These are phyloP conservation scores for Pseudogymnoascus sp. DNA, from an alignment of 2,329 filamentous ascomycete species.

Conservation along the genomic window DNA sequence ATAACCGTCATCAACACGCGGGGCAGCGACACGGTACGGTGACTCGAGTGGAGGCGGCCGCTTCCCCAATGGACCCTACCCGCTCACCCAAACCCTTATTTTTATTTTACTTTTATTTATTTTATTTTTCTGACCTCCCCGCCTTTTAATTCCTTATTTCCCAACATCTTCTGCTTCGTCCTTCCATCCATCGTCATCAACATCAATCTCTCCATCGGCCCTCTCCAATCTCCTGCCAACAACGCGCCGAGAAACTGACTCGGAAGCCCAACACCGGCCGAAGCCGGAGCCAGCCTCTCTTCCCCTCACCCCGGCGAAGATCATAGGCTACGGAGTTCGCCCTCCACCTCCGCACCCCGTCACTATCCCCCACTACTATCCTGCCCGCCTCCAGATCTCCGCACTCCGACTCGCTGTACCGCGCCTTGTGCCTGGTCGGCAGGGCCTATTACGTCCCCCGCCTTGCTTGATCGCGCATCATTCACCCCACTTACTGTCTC, in stretches of 20 bases:
- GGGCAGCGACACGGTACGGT: neutral
- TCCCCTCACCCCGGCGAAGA: neutral
- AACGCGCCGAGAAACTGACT: neutral
- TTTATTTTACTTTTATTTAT: neutral
- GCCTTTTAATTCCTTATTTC: neutral
- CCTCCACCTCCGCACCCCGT: slow-evolving; percentile 18
- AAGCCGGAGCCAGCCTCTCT: neutral
- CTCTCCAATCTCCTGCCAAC: neutral
- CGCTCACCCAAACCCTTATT: neutral
- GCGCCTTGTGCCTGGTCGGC: neutral
- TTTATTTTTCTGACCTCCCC: neutral
- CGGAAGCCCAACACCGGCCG: neutral
- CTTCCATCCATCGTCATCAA: neutral
- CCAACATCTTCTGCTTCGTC: neutral
- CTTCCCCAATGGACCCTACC: neutral
- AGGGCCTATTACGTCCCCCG: neutral
- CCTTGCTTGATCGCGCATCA: neutral
- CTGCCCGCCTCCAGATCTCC: slow-evolving; percentile 3
- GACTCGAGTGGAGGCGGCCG: neutral
- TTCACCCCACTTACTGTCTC: neutral
- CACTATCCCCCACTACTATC: slow-evolving; percentile 25
- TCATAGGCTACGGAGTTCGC: slow-evolving; percentile 12
- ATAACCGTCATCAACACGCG: neutral
- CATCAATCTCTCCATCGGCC: neutral
- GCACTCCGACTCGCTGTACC: neutral